Evolutionary conservation across 768 basidiomycete genomes (phyloP), one percentile per base, ranked within the genome.

Genomic region (Jaapia argillacea): DNA sequence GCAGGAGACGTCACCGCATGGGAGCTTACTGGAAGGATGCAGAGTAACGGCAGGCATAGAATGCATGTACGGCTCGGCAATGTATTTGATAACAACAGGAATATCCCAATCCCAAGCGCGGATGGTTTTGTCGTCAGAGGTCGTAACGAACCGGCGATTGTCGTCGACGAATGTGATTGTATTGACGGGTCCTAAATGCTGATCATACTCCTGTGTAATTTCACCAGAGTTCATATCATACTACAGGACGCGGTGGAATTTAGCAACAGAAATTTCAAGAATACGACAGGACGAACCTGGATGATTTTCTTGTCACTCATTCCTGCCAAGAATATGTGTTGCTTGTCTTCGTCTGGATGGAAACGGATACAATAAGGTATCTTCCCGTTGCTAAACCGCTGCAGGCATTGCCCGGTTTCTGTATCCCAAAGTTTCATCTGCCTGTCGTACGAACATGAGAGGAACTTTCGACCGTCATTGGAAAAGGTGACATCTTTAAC

Each of bases 241-340:
- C 92, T 97, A 48, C 6, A 35, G 43, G 24, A 40, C 13, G 10
- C 14, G 41, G 44, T 40, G 51, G 20, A 52, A 45, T 6, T 25
- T 31, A 21, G 16, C 46, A 24, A 45, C 27, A 41, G 14, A 10
- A 20, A 7, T 12, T 35, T 33, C 22, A 35, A 20, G 5, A 24
- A 26, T 40, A 23, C 24, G 44, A 28, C 14, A 28, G 36, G 36
- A 54, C 72, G 46, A 55, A 91, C 93, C 74, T 97, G 94, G 28
- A 98, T 88, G 51, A 99, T 96, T 66, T 97, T 98, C 69, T 98
- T 98, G 66, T 98, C 93, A 31, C 85, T 87, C 96, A 98, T 99
- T 48, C 96, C 96, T 40, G 94, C 94, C 37, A 98, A 69, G 70
- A 97, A 98, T 41, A 93, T 83, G 58, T 96, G 69, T 58, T 97